Conservation (phyloP, 106 monocot genomes). For the Chionographis japonica region DNA sequence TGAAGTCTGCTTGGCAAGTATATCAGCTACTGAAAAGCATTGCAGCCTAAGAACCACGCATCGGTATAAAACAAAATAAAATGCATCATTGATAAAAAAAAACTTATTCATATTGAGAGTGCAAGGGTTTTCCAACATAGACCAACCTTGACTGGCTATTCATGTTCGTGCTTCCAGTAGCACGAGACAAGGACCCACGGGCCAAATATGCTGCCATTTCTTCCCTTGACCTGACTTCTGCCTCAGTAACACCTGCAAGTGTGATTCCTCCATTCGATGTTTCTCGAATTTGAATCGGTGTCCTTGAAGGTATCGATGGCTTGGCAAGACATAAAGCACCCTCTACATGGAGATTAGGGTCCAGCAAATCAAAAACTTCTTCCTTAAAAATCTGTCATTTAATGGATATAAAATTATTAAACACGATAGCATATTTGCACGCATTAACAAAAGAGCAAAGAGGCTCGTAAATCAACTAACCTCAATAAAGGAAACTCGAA, state of each 20-base stretch:
- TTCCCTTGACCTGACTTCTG: conserved; percentile 81
- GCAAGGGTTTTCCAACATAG: neutral
- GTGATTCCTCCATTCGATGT: conserved; percentile 86
- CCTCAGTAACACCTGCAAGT: conserved; percentile 85
- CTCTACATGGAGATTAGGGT: conserved; percentile 43
- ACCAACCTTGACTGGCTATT: conserved; percentile 95
- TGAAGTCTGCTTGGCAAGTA: too few species aligned
- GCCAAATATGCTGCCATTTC: conserved; percentile 84
- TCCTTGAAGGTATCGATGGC: conserved; percentile 37
- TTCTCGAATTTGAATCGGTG: conserved; percentile 97
- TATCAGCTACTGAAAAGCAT: neutral
- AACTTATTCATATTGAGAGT: too few species aligned
- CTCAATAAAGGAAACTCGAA: conserved; percentile 98
- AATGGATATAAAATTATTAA: neutral
- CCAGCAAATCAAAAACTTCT: conserved; percentile 97
- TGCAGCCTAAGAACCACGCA: neutral
- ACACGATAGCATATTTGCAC: neutral
- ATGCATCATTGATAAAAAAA: too few species aligned
- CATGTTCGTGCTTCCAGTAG: conserved; percentile 97
- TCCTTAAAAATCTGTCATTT: conserved; percentile 91
- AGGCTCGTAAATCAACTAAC: conserved; percentile 16
- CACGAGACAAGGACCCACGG: conserved; percentile 82
- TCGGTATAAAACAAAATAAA: neutral
- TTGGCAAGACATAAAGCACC: conserved; percentile 24
- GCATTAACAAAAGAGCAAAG: neutral